These are phyloP conservation scores for Sclerotinia nivalis DNA, from an alignment of 2,329 filamentous ascomycete genomes.

Conservation along the genomic window DNA sequence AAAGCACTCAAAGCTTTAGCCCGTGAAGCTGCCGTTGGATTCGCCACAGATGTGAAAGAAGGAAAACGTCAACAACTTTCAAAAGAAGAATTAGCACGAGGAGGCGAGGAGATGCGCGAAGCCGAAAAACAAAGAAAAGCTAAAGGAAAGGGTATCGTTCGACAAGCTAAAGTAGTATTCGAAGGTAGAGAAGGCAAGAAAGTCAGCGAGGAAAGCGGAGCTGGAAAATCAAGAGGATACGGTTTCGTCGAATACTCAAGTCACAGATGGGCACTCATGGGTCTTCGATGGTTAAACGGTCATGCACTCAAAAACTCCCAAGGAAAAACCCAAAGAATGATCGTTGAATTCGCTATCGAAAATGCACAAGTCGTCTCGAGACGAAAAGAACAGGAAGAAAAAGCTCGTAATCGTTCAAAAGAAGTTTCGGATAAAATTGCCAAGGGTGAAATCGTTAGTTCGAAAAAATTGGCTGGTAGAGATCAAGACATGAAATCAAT, in stretches of 20 bases:
- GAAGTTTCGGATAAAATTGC: slow-evolving; percentile 42
- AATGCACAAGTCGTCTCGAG: slow-evolving; percentile 93
- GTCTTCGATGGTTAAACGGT: slow-evolving; percentile 89
- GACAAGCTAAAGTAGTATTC: slow-evolving; percentile 92
- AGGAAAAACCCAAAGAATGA: slow-evolving; percentile 83
- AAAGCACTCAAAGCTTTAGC: slow-evolving; percentile 92
- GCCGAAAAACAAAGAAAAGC: slow-evolving; percentile 77
- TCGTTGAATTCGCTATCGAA: slow-evolving; percentile 97
- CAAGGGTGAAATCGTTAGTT: slow-evolving; percentile 36
- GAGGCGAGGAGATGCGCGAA: slow-evolving; percentile 75
- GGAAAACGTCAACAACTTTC: slow-evolving; percentile 76
- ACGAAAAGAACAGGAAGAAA: slow-evolving; percentile 64
- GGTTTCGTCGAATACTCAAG: slow-evolving; percentile 97
- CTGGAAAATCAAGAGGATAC: slow-evolving; percentile 85
- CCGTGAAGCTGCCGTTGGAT: slow-evolving; percentile 88
- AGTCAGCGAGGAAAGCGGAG: slow-evolving; percentile 72
- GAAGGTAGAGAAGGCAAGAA: slow-evolving; percentile 85
- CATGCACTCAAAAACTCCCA: slow-evolving; percentile 58
- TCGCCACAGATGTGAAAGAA: slow-evolving; percentile 83
- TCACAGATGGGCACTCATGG: slow-evolving; percentile 93
- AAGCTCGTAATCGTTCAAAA: slow-evolving; percentile 47
- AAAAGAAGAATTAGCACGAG: slow-evolving; percentile 83
- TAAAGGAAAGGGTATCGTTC: slow-evolving; percentile 84
- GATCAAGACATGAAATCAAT: slow-evolving; percentile 42
- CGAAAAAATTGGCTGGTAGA: slow-evolving; percentile 40